Conservation (phyloP, 2,329 filamentous ascomycete species). For the Corinectria fuckeliana region DNA sequence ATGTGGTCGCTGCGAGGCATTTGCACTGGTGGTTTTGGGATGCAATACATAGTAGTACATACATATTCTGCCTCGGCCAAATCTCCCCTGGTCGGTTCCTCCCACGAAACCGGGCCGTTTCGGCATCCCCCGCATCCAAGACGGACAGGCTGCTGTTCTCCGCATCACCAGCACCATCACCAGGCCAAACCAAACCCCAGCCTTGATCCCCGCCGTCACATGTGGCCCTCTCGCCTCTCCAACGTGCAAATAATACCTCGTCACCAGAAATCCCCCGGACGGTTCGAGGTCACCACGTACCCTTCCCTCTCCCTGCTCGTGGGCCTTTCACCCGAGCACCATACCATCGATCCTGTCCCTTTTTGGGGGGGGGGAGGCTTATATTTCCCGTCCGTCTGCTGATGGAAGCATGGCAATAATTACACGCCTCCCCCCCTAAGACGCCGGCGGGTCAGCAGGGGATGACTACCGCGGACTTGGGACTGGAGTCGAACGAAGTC, state of each 20-base stretch:
- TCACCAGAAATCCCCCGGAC: constrained; percentile 5
- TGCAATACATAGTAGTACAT: neutral
- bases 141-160: constrained; percentile 25
- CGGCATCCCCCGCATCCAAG: constrained; percentile 19
- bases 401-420: constrained; percentile 4
- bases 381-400: constrained; percentile 32
- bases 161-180: constrained; percentile 30
- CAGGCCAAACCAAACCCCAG: constrained; percentile 5
- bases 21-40: neutral
- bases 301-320: constrained; percentile 6
- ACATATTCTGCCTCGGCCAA: neutral
- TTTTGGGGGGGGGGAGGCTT: constrained; percentile 10
- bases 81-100: neutral
- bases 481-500: constrained; percentile 21
- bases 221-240: constrained; percentile 10
- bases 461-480: constrained; percentile 13
- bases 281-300: constrained; percentile 27
- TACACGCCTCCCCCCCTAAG: constrained; percentile 5
- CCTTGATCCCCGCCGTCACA: constrained; percentile 28
- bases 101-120: constrained; percentile 10
- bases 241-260: neutral
- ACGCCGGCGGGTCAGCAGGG: constrained; percentile 5
- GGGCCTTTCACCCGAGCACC: constrained; percentile 34
- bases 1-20: neutral
- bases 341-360: constrained; percentile 16